Conservation (phyloP, 2,329 filamentous ascomycete genomes). For the Microdochium bolleyi region DNA sequence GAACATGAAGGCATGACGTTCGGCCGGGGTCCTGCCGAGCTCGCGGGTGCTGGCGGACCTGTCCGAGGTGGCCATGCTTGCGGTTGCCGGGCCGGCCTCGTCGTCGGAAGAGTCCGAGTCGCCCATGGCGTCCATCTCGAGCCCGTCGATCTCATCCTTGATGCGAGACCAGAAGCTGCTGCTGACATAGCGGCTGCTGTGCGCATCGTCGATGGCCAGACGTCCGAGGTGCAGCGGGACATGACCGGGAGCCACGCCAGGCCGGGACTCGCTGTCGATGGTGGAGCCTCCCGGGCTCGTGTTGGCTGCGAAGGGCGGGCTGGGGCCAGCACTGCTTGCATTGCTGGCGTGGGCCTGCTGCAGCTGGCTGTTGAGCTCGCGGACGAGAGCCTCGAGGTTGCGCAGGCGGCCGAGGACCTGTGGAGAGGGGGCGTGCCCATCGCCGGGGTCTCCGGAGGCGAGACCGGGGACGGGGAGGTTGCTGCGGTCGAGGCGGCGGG, state of each 20-base stretch:
- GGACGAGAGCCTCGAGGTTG: constrained; percentile 41
- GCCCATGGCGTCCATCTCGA: constrained; percentile 30
- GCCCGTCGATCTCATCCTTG: constrained; percentile 42
- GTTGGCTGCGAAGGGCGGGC: constrained; percentile 21
- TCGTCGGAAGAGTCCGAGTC: constrained; percentile 24
- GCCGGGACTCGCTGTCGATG: constrained; percentile 2
- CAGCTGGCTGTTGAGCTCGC: constrained; percentile 37
- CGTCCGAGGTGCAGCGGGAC: constrained; percentile 36
- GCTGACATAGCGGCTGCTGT: constrained; percentile 37
- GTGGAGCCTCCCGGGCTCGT: constrained; percentile 12
- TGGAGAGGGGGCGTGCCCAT: constrained; percentile 2
- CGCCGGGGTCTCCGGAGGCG: constrained; percentile 31
- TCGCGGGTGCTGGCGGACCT: constrained; percentile 14
- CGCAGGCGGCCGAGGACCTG: constrained; percentile 40
- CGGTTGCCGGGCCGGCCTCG: constrained; percentile 18
- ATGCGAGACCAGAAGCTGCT: constrained; percentile 48
- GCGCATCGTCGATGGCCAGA: constrained; percentile 35
- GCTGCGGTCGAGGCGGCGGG: constrained; percentile 37
- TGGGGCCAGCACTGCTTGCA: constrained; percentile 9
- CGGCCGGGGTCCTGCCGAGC: constrained; percentile 29
- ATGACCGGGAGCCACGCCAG: constrained; percentile 2
- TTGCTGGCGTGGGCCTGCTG: constrained; percentile 28
- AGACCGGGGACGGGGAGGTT: constrained; percentile 20
- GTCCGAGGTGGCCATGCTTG: constrained; percentile 18
- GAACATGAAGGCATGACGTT: constrained; percentile 45